Conservation (phyloP, 176 grass and related monocot species). For the Raddia distichophylla region DNA sequence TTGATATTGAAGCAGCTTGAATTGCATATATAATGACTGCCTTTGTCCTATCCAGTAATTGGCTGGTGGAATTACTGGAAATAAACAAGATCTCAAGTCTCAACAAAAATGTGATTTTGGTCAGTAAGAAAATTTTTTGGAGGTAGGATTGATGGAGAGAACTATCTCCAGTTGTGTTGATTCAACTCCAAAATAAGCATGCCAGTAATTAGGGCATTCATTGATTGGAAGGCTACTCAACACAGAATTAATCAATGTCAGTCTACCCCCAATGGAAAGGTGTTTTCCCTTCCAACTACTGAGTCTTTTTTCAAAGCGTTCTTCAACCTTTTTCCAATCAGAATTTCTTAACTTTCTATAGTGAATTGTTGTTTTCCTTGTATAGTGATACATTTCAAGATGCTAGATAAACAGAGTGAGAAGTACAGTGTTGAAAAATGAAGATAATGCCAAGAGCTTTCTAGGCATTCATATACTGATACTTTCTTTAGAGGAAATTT, state of each 20-base stretch:
- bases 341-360: too few species aligned
- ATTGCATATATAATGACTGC: neutral
- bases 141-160: neutral
- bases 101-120: neutral
- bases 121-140: slow-evolving; percentile 1
- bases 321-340: too few species aligned
- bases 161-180: neutral
- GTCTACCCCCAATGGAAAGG: too few species aligned
- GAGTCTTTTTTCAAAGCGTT: too few species aligned
- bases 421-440: neutral
- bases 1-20: neutral
- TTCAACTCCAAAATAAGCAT: slow-evolving; percentile 1
- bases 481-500: neutral
- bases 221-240: too few species aligned
- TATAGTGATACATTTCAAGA: slow-evolving; percentile 1
- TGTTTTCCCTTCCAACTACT: too few species aligned
- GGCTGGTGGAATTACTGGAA: slow-evolving; percentile 4
- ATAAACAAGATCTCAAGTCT: slow-evolving; percentile 2
- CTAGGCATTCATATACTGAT: neutral
- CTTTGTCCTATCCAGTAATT: neutral
- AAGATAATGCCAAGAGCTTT: neutral
- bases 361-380: neutral
- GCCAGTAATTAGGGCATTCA: neutral
- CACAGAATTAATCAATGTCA: too few species aligned
- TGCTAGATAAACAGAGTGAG: neutral